Conservation (phyloP, 1,284 basidiomycete genomes). For the Irpex sp. region DNA sequence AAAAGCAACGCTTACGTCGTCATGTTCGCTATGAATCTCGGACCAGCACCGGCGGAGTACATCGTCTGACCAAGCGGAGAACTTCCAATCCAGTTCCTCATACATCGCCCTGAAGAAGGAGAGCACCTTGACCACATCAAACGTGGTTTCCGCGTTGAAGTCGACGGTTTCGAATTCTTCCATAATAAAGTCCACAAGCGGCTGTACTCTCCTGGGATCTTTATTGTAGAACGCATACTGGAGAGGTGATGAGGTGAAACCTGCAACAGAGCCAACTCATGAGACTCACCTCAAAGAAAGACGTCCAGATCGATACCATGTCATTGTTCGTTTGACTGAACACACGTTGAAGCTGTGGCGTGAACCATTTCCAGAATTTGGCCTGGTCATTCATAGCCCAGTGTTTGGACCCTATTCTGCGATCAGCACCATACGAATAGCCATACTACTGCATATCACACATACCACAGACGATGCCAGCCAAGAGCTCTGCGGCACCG, state of each 20-base stretch:
- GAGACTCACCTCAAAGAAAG: slow-evolving; percentile 58
- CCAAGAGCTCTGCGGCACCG: slow-evolving; percentile 83
- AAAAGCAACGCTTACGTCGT: slow-evolving; percentile 51
- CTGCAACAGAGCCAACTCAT: slow-evolving; percentile 10
- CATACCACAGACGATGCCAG: slow-evolving; percentile 69
- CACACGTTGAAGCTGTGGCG: slow-evolving; percentile 62
- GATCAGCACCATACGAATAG: slow-evolving; percentile 1
- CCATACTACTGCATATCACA: neutral
- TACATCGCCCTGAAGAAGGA: slow-evolving; percentile 65
- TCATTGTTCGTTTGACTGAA: slow-evolving; percentile 67
- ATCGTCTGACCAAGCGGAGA: slow-evolving; percentile 71
- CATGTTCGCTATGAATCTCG: slow-evolving; percentile 74
- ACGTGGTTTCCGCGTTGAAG: slow-evolving; percentile 73
- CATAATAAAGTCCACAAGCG: slow-evolving; percentile 73
- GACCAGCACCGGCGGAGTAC: slow-evolving; percentile 68
- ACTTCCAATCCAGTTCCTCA: slow-evolving; percentile 76
- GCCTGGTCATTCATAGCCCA: slow-evolving; percentile 77
- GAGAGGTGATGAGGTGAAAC: neutral
- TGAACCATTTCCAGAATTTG: slow-evolving; percentile 81
- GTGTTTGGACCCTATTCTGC: slow-evolving; percentile 71
- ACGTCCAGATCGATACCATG: slow-evolving; percentile 63
- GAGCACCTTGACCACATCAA: slow-evolving; percentile 63
- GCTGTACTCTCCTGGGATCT: slow-evolving; percentile 82
- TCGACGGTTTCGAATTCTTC: slow-evolving; percentile 61
- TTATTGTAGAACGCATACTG: slow-evolving; percentile 75